These are phyloP conservation scores for Talaromyces sp. DNA, from an alignment of 2,329 filamentous ascomycete genomes.

Conservation along the genomic window DNA sequence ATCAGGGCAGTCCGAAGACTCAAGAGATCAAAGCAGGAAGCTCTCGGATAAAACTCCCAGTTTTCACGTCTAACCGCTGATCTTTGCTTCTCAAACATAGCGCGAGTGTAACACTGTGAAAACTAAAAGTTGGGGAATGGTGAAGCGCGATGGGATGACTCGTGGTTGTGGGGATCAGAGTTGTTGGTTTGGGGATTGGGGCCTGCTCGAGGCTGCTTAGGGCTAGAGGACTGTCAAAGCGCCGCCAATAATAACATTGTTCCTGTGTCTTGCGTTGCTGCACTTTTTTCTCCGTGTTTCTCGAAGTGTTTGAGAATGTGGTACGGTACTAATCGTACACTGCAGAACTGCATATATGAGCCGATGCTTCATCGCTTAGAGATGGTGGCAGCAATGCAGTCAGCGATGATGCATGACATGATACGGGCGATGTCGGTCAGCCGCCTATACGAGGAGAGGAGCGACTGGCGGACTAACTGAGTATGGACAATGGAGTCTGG, in stretches of 20 bases:
- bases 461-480: background rate
- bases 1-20: too few species aligned
- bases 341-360: background rate
- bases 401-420: background rate
- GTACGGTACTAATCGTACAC: background rate
- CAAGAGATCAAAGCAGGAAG: background rate
- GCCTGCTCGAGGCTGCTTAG: background rate
- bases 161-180: background rate
- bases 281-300: background rate
- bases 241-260: background rate
- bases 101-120: background rate
- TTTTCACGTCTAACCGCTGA: background rate
- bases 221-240: background rate
- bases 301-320: background rate
- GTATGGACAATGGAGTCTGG: background rate
- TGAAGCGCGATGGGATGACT: background rate
- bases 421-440: background rate
- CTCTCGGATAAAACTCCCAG: background rate
- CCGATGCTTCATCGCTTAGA: background rate
- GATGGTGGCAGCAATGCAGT: background rate
- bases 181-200: background rate
- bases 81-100: background rate
- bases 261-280: background rate
- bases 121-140: background rate
- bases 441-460: background rate